These are phyloP conservation scores for Colletotrichum gigasporum DNA, from an alignment of 2,329 filamentous ascomycete species.

Conservation along the genomic window DNA sequence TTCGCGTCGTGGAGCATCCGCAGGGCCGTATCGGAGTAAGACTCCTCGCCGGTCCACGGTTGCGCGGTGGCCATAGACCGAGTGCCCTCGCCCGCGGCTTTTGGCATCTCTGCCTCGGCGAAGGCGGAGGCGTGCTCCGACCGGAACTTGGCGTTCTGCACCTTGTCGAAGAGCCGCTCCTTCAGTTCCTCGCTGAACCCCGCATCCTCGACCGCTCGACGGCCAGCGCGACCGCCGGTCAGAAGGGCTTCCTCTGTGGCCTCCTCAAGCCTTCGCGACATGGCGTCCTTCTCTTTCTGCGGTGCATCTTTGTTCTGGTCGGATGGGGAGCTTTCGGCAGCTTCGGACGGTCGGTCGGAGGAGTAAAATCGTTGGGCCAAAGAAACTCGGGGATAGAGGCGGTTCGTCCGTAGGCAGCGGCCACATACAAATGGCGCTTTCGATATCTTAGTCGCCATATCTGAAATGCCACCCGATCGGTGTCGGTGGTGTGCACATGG, in stretches of 20 bases:
- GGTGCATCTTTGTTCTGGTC: background rate
- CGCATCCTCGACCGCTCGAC: constrained; percentile 67
- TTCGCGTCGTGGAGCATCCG: constrained; percentile 86
- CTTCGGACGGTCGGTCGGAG: constrained; percentile 15
- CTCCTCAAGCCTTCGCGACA: constrained; percentile 67
- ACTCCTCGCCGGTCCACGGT: constrained; percentile 84
- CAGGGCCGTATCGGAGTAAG: constrained; percentile 76
- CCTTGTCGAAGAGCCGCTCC: constrained; percentile 63
- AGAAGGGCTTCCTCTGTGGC: constrained; percentile 71
- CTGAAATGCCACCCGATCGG: background rate
- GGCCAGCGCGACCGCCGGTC: constrained; percentile 67
- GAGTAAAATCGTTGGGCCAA: constrained; percentile 9
- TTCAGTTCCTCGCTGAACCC: constrained; percentile 73
- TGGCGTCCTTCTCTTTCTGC: constrained; percentile 46
- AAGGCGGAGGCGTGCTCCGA: constrained; percentile 60
- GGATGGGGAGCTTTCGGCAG: background rate
- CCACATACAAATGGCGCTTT: background rate
- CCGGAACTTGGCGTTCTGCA: constrained; percentile 65
- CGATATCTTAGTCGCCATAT: constrained; percentile 22
- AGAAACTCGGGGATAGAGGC: background rate
- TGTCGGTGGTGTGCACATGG: background rate
- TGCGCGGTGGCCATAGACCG: constrained; percentile 72
- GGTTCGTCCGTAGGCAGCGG: background rate
- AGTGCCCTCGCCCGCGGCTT: constrained; percentile 74
- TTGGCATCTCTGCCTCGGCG: constrained; percentile 56